Percentiles rank a stretch among this genome's conserved stretches.
phyloP scores from a whole-genome alignment of 441 rosid species.

The Hypseocharis bilobata region DNA sequence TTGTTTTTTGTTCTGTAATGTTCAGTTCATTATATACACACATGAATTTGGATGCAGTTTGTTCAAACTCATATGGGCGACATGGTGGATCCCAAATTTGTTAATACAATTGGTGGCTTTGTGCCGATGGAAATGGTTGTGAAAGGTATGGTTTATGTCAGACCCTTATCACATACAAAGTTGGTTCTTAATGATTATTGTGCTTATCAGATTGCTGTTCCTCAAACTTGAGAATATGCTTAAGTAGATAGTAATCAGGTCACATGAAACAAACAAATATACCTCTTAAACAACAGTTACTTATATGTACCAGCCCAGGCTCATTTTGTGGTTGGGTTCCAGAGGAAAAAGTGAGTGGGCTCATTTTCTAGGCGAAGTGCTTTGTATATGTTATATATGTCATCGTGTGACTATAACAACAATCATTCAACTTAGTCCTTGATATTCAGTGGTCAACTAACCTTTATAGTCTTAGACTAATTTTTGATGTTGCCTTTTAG shows the following conservation, averaged over 20 bases:
- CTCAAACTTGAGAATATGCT: not conserved
- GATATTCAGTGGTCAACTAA: not conserved
- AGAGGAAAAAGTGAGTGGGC: not conserved
- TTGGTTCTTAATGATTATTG: not conserved
- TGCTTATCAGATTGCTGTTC: not conserved
- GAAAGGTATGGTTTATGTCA: slow-evolving; percentile 43
- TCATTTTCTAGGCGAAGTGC: not conserved
- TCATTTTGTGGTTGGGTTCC: not conserved
- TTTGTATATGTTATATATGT: not conserved
- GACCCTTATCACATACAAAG: not conserved
- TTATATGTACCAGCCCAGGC: not conserved
- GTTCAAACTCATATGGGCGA: slow-evolving; percentile 57
- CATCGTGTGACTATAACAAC: not conserved
- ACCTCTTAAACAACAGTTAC: not conserved
- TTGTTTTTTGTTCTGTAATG: not conserved
- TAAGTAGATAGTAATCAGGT: not conserved
- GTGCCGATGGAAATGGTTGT: slow-evolving; percentile 64
- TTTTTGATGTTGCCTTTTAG: slow-evolving; percentile 30
- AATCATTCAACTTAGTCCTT: not conserved
- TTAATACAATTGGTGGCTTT: slow-evolving; percentile 59
- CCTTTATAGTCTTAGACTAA: not conserved
- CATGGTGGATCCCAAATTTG: slow-evolving; percentile 19
- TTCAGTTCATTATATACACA: not conserved
- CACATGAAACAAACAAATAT: not conserved
- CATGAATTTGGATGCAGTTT: slow-evolving; percentile 48